Conservation (phyloP, 1,284 basidiomycete genomes). For the Cystobasidium pallidum region DNA sequence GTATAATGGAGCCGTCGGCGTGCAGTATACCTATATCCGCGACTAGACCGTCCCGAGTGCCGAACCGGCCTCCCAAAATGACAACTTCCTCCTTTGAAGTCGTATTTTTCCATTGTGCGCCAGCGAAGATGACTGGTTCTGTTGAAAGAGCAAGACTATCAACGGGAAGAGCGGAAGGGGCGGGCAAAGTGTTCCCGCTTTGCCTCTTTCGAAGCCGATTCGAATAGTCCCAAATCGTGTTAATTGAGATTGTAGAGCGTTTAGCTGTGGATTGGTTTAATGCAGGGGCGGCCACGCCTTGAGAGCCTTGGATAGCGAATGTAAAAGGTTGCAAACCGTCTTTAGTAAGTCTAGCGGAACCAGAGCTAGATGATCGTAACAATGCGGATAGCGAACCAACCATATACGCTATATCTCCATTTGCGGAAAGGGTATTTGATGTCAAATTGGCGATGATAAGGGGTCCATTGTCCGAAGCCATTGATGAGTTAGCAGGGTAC, state of each 20-base stretch:
- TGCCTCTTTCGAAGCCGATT: conserved; percentile 32
- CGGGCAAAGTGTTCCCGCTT: not conserved
- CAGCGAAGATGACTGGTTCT: conserved; percentile 66
- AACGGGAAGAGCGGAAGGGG: conserved; percentile 18
- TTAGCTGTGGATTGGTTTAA: not conserved
- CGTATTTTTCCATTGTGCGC: conserved; percentile 85
- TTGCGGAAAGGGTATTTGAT: not conserved
- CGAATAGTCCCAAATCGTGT: not conserved
- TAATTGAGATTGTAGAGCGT: not conserved
- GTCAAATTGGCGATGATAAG: conserved; percentile 45
- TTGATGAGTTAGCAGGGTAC: conserved; percentile 25
- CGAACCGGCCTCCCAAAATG: conserved; percentile 48
- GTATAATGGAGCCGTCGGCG: conserved; percentile 64
- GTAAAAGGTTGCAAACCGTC: conserved; percentile 9
- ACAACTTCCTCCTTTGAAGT: conserved; percentile 64
- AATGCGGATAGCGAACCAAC: conserved; percentile 7
- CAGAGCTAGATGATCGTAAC: not conserved
- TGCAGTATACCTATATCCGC: conserved; percentile 60
- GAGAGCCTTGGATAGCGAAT: conserved; percentile 2
- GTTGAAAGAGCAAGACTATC: not conserved
- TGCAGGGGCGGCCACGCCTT: not conserved
- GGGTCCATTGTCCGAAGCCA: conserved; percentile 40
- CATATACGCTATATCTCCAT: conserved; percentile 14
- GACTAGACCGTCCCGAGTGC: conserved; percentile 62
- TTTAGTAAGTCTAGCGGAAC: conserved; percentile 13